phyloP scores from a whole-genome alignment of 2,329 filamentous ascomycete genomes.

The Talaromyces sp. region DNA sequence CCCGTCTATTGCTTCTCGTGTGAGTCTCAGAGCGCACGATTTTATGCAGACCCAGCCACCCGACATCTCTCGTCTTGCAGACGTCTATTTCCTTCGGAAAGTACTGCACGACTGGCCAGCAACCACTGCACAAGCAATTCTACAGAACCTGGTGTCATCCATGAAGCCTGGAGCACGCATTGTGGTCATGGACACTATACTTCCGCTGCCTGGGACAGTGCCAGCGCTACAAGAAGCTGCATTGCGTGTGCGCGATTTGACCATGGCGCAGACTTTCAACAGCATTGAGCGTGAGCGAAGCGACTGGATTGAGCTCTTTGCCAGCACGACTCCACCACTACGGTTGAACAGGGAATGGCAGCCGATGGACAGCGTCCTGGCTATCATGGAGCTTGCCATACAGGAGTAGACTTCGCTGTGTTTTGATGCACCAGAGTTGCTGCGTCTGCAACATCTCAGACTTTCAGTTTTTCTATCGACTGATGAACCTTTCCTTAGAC shows the following conservation, averaged over 20 bases:
- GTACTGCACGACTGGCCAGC: slow-evolving; percentile 39
- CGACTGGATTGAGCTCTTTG: slow-evolving; percentile 11
- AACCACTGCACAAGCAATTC: slow-evolving; percentile 29
- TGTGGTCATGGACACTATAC: slow-evolving; percentile 31
- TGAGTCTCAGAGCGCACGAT: slow-evolving; percentile 26
- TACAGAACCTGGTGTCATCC: slow-evolving; percentile 28
- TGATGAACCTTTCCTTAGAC: too few species aligned
- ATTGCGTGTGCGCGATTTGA: slow-evolving; percentile 13
- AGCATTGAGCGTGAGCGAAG: slow-evolving; percentile 15
- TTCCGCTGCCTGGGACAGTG: slow-evolving; percentile 18
- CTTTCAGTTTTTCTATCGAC: too few species aligned
- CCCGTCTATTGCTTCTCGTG: slow-evolving; percentile 8
- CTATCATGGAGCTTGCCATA: neutral
- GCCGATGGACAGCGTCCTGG: neutral
- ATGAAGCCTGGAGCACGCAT: slow-evolving; percentile 23
- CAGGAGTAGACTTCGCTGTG: neutral
- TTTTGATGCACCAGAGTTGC: neutral
- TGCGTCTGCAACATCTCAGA: too few species aligned
- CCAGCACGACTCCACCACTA: neutral
- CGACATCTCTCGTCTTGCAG: slow-evolving; percentile 13
- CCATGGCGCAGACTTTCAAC: slow-evolving; percentile 18
- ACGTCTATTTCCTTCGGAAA: slow-evolving; percentile 31
- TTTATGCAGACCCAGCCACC: slow-evolving; percentile 32
- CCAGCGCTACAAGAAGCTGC: neutral
- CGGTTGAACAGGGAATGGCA: neutral